phyloP scores from a whole-genome alignment of 495 filamentous ascomycete genomes.

The Chaetomium fimeti region DNA sequence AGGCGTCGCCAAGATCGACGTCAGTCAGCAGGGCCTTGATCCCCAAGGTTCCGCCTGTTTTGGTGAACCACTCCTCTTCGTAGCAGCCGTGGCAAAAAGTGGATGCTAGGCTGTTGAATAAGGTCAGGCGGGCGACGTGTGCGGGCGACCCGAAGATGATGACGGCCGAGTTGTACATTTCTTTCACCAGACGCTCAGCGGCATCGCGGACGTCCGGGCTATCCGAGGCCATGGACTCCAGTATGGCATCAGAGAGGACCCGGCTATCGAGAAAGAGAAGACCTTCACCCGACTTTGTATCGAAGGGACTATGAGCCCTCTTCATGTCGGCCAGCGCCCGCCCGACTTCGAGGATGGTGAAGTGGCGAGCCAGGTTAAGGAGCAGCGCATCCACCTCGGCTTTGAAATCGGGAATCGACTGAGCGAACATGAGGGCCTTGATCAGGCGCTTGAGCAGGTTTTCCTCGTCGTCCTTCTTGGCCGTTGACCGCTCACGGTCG shows the following conservation, averaged over 20 bases:
- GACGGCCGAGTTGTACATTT: conserved; percentile 72
- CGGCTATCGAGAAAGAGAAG: conserved; percentile 77
- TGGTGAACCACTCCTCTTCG: conserved; percentile 96
- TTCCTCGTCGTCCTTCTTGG: conserved; percentile 83
- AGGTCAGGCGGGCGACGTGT: conserved; percentile 68
- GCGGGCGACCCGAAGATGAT: conserved; percentile 73
- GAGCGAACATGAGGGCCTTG: conserved; percentile 82
- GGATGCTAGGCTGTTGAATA: conserved; percentile 77
- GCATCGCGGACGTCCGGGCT: conserved; percentile 72
- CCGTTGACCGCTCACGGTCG: conserved; percentile 75
- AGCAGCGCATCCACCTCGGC: conserved; percentile 70
- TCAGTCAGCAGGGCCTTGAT: conserved; percentile 79
- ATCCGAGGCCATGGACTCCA: conserved; percentile 84
- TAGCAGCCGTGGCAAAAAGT: conserved; percentile 92
- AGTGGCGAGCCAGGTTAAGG: conserved; percentile 79
- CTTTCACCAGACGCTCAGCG: conserved; percentile 73
- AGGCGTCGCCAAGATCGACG: conserved; percentile 76
- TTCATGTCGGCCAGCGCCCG: conserved; percentile 72
- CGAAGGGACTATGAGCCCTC: conserved; percentile 69
- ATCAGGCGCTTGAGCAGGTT: conserved; percentile 76
- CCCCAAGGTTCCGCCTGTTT: conserved; percentile 84
- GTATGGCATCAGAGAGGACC: conserved; percentile 83
- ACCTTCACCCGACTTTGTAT: conserved; percentile 81
- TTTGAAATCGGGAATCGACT: conserved; percentile 75
- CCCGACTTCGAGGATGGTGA: conserved; percentile 87